Base-by-base conservation (phyloP, 2,329 filamentous ascomycete genomes). In the Penicillium sp. region DNA sequence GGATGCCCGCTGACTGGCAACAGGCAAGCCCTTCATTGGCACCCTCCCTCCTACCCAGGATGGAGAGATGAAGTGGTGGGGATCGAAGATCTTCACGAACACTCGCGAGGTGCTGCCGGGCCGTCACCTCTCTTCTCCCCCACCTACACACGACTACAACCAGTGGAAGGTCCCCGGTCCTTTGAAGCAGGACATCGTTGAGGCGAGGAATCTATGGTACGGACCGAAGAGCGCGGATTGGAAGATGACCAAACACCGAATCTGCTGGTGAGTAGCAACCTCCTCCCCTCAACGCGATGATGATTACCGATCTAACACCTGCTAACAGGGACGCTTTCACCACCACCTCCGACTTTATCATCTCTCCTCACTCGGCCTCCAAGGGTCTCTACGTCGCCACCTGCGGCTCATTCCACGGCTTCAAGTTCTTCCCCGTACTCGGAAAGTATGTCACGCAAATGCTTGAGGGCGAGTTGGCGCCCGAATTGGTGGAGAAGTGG, bases 311-410 rank as follows among this genome's bases (percentile, higher is more conserved):
- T 32, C 21, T 48, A 37, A 46, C 39, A 37, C 4, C 11, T 13
- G 4, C 23, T 5, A 28, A 4, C 39, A 84, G 81, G 81, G 81
- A 84, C 48, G 81, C 80, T 7, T 78, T 83, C 51, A 81, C 79
- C 0, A 73, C 78, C 2, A 78, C 69, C 54, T 70, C 72, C 15
- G 80, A 72, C 53, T 72, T 72, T 47, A 71, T 73, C 47, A 72
- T 72, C 50, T 71, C 68, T 4, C 68, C 68, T 8, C 70, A 73
- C 49, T 52, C 69, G 2, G 65, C 61, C 13, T 58, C 64, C 4
- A 58, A 62, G 34, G 66, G 67, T 4, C 56, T 73, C 0, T 72
- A 67, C 45, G 45, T 73, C n/a, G 69, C 69, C 1, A 69, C 54
- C 0, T 57, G 57, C 10, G 57, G 57, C 17, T 59, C 56, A 6